Conservation (phyloP, 306 rosid species). For the Lagenaria siceraria region DNA sequence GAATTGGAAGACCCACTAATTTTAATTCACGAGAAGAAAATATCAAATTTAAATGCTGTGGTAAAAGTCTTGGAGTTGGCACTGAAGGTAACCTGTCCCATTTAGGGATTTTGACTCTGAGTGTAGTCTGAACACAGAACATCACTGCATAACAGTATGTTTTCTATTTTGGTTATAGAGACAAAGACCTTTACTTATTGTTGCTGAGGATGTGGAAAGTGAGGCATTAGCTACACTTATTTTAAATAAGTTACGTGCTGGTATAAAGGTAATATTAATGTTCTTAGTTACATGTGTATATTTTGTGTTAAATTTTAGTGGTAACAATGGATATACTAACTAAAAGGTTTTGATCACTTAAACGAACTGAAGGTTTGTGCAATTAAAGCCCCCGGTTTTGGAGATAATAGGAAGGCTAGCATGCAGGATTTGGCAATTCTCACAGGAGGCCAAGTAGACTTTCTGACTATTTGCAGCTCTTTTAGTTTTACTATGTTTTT, state of each 20-base stretch:
- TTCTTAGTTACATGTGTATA: not conserved
- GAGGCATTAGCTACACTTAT: constrained; percentile 90
- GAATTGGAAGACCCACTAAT: constrained; percentile 88
- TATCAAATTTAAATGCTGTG: constrained; percentile 61
- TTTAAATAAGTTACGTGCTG: constrained; percentile 87
- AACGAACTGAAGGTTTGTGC: constrained; percentile 54
- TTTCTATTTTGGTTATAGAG: constrained; percentile 26
- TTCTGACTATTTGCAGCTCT: not conserved
- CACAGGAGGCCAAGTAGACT: constrained; percentile 71
- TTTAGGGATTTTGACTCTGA: not conserved
- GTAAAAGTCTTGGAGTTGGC: constrained; percentile 89
- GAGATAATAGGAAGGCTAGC: constrained; percentile 69
- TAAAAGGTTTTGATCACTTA: not conserved
- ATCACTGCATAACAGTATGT: constrained; percentile 5
- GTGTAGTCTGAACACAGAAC: not conserved
- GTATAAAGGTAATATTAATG: constrained; percentile 49
- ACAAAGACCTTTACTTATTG: constrained; percentile 70
- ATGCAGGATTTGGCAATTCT: constrained; percentile 83
- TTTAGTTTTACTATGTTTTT: not conserved
- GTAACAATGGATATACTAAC: not conserved
- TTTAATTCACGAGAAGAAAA: constrained; percentile 88
- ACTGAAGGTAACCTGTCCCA: constrained; percentile 42
- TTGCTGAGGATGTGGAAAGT: constrained; percentile 86
- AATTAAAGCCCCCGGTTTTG: constrained; percentile 91
- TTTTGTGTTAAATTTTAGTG: not conserved